Percentiles rank a stretch among this genome's conserved stretches.
These are phyloP conservation scores for Pulveroboletus sp. DNA, from an alignment of 768 basidiomycete species.

Conservation along the genomic window DNA sequence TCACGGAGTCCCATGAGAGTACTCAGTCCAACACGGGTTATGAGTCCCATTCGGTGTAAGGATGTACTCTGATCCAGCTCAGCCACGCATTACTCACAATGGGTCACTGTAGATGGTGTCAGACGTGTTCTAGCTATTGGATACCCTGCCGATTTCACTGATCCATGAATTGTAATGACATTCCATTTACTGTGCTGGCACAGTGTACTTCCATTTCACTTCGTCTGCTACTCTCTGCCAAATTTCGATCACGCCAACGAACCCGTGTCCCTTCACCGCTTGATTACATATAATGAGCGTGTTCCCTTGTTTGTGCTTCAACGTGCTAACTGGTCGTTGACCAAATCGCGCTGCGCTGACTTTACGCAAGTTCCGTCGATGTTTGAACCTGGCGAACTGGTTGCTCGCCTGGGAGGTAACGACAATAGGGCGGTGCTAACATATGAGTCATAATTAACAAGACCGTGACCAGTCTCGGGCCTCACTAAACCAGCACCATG, in stretches of 20 bases:
- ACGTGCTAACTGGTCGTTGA: background rate
- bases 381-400: background rate
- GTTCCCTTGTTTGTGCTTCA: background rate
- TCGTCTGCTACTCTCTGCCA: background rate
- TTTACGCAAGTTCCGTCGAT: background rate
- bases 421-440: slow-evolving; percentile 11
- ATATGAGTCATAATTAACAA: slow-evolving; percentile 22
- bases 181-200: background rate
- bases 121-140: slow-evolving; percentile 26
- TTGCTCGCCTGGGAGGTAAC: background rate
- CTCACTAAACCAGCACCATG: background rate
- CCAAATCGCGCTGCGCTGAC: background rate
- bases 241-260: background rate
- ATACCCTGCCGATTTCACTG: slow-evolving; percentile 1
- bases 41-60: slow-evolving; percentile 22
- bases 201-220: background rate
- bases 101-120: slow-evolving; percentile 20
- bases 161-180: slow-evolving; percentile 9
- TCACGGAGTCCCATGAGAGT: slow-evolving; percentile 18
- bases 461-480: background rate
- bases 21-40: slow-evolving; percentile 32
- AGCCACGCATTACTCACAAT: slow-evolving; percentile 2
- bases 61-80: background rate
- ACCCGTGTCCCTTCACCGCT: background rate
- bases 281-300: background rate